Evolutionary conservation across 495 filamentous ascomycete species (phyloP), one percentile per base, ranked within the genome.

Genomic region (Letharia lupina): DNA sequence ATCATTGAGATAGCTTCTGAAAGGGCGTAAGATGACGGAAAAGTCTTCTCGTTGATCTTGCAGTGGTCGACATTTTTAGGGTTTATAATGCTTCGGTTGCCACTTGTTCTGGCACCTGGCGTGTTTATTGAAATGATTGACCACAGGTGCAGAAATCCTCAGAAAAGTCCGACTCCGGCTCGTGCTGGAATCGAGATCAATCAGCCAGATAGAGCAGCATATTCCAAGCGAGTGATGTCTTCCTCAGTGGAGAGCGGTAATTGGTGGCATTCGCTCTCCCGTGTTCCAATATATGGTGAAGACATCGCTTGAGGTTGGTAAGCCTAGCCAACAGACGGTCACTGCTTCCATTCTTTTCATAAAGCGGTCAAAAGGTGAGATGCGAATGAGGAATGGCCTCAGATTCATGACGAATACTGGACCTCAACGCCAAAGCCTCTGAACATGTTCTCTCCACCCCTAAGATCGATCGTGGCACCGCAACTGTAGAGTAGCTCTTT

Each of bases 401-500:
- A 60, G 28, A 54, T 56, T 91, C 80, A 98, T 23, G 91, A 96
- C 15, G 93, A 96, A 74, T 96, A 98, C 70, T 92, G 88, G 41
- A 98, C 76, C 73, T 96, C 94, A 35, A 97, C 77, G 4, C 94
- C 94, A 68, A 98, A 82, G 13, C 85, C 88, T 64, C 85, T 82
- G 67, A 91, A 81, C 61, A 90, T 82, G 75, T 87, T 80, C 70
- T 87, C 82, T 75, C 87, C 76, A 75, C 85, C 82, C 75, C 86
- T 84, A 70, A 91, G 76, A 78, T 93, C 91, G 52, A 94, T 79
- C 18, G 83, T 88, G 28, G 89, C 87, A 4, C 94, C 94, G 35
- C 95, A 82, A 71, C 90, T 96, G 71, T 98, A 94, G 65, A 98
- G 80, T 56, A 98, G 77, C 71, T 96, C 92, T 77, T 98, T 98